Conservation (phyloP, 2,329 filamentous ascomycete species). For the Microascus cirrosus region DNA sequence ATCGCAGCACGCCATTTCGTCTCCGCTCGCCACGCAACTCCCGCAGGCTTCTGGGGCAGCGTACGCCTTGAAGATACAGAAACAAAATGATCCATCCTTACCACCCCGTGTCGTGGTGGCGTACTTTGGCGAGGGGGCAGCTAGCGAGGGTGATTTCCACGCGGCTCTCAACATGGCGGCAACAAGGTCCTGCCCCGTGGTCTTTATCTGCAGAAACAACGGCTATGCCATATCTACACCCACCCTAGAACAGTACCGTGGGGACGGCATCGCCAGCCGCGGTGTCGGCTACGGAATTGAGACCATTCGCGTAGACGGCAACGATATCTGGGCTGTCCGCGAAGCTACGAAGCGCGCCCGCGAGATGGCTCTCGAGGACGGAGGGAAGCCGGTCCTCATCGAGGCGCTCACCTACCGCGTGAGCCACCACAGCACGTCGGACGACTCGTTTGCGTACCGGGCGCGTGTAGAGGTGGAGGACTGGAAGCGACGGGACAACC, state of each 20-base stretch:
- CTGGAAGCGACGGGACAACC: slow-evolving; percentile 87
- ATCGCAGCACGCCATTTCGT: slow-evolving; percentile 65
- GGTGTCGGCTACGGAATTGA: slow-evolving; percentile 90
- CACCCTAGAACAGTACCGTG: slow-evolving; percentile 81
- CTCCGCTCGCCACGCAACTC: slow-evolving; percentile 77
- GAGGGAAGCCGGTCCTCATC: slow-evolving; percentile 74
- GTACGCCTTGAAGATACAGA: slow-evolving; percentile 77
- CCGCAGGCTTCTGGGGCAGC: slow-evolving; percentile 81
- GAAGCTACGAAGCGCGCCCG: slow-evolving; percentile 71
- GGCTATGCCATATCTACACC: slow-evolving; percentile 86
- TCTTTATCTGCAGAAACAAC: slow-evolving; percentile 90
- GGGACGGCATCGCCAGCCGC: slow-evolving; percentile 79
- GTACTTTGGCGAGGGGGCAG: slow-evolving; percentile 86
- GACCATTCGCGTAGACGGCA: slow-evolving; percentile 86
- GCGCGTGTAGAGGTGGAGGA: slow-evolving; percentile 89
- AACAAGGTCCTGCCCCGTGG: slow-evolving; percentile 72
- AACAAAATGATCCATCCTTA: slow-evolving; percentile 56
- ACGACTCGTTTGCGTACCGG: slow-evolving; percentile 94
- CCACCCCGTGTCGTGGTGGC: slow-evolving; percentile 63
- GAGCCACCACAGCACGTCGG: slow-evolving; percentile 90
- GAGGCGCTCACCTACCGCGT: slow-evolving; percentile 99
- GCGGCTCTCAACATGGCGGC: slow-evolving; percentile 85
- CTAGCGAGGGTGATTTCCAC: slow-evolving; percentile 86
- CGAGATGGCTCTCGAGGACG: slow-evolving; percentile 64
- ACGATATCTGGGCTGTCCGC: slow-evolving; percentile 81